A percentile compares a stretch with the other conserved stretches of the same genome.
phyloP scores from a whole-genome alignment of 116 monocot genomes.

The Iris pallida region DNA sequence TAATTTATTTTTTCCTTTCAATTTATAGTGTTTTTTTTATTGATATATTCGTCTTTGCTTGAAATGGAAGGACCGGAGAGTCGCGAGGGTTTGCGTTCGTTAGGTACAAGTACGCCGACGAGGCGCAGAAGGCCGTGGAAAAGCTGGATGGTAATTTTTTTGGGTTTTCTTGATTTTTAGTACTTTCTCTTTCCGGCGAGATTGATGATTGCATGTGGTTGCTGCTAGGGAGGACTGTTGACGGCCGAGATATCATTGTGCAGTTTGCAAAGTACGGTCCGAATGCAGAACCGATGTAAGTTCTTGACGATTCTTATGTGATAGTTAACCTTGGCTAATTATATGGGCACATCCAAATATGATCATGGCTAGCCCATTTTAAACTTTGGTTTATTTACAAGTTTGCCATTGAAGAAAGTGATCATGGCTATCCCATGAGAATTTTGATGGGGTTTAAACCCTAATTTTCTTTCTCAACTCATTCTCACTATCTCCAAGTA shows the following conservation, averaged over 20 bases:
- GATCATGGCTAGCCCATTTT: too few species aligned
- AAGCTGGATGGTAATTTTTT: slow-evolving; percentile 33
- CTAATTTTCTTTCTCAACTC: too few species aligned
- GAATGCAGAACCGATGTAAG: slow-evolving; percentile 54
- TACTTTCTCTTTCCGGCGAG: neutral
- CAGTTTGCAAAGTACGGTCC: slow-evolving; percentile 61
- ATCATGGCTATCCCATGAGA: too few species aligned
- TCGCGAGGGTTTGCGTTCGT: slow-evolving; percentile 52
- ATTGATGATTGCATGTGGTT: neutral
- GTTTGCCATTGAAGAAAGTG: too few species aligned
- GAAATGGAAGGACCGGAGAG: slow-evolving; percentile 34
- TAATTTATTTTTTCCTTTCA: neutral
- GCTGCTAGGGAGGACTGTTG: slow-evolving; percentile 32
- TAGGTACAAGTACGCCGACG: slow-evolving; percentile 45
- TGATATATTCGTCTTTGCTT: neutral
- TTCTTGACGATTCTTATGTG: neutral
- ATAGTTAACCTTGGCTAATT: too few species aligned
- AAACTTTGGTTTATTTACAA: too few species aligned
- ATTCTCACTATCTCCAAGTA: too few species aligned
- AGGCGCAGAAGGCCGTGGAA: slow-evolving; percentile 52
- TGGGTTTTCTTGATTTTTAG: neutral
- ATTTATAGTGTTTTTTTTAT: neutral
- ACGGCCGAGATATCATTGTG: slow-evolving; percentile 44
- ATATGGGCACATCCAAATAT: too few species aligned
- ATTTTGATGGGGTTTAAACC: too few species aligned